These are phyloP conservation scores for Psilocybe sp. DNA, from an alignment of 768 basidiomycete genomes.

Conservation along the genomic window DNA sequence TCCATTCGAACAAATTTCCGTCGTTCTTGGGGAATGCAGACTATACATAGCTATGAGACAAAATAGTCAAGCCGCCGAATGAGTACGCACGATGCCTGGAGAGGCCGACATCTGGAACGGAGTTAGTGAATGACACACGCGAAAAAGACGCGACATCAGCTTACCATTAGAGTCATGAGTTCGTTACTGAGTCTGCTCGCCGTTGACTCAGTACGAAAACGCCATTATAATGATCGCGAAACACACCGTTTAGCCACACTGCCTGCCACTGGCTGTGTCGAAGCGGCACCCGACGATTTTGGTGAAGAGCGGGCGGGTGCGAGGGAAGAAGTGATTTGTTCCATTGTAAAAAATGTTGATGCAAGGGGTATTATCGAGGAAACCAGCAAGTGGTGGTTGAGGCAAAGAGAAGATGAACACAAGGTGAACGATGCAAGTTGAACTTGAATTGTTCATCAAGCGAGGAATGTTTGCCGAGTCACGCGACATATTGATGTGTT, in stretches of 20 bases:
- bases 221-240: constrained; percentile 1
- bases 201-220: constrained; percentile 7
- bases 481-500: constrained; percentile 18
- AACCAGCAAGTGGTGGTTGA: constrained; percentile 4
- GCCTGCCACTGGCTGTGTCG: constrained; percentile 58
- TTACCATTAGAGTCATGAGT: constrained; percentile 86
- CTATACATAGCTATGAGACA: constrained; percentile 34
- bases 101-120: constrained; percentile 77
- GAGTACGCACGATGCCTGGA: constrained; percentile 72
- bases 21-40: constrained; percentile 90
- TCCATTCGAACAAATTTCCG: constrained; percentile 86
- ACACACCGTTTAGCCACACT: constrained; percentile 82
- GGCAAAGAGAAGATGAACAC: constrained; percentile 1
- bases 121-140: constrained; percentile 5
- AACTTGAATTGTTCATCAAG: constrained; percentile 1
- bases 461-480: constrained; percentile 11
- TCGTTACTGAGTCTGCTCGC: constrained; percentile 67
- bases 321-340: constrained; percentile 67
- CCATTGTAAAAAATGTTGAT: constrained; percentile 44
- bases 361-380: constrained; percentile 16
- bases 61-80: constrained; percentile 1
- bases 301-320: constrained; percentile 54
- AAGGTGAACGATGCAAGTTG: constrained; percentile 12
- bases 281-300: constrained; percentile 54
- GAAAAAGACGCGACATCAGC: constrained; percentile 15